Evolutionary conservation across 2,329 filamentous ascomycete genomes (phyloP).

Genomic region (Beauveria australis): DNA sequence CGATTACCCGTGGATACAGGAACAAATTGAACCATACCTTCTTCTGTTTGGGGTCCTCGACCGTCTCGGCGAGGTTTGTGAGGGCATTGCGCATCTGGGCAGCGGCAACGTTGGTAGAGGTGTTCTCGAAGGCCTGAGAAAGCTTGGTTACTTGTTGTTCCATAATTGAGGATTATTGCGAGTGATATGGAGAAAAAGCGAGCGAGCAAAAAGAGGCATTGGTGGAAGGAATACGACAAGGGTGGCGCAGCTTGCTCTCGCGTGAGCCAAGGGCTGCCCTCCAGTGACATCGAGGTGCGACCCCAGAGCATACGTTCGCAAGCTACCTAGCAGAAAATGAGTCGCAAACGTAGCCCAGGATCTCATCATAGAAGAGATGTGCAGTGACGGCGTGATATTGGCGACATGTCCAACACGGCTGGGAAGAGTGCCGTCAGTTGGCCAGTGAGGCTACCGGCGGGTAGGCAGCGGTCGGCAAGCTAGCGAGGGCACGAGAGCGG

Average conservation of each 20-base stretch:
- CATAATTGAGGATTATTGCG: background rate
- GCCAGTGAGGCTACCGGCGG: background rate
- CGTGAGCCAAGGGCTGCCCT: background rate
- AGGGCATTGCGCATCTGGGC: slow-evolving; percentile 98
- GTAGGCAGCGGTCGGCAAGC: background rate
- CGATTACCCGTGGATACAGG: background rate
- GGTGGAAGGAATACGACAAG: background rate
- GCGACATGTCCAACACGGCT: background rate
- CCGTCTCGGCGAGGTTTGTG: slow-evolving; percentile 84
- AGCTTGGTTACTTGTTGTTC: slow-evolving; percentile 19
- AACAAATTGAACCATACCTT: slow-evolving; percentile 52
- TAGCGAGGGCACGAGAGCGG: background rate
- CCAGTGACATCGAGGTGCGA: slow-evolving; percentile 5
- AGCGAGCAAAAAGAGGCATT: background rate
- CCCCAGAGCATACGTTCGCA: background rate
- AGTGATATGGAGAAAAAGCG: background rate
- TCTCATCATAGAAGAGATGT: background rate
- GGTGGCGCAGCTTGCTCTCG: slow-evolving; percentile 5
- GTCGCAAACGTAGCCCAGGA: background rate
- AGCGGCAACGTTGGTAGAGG: slow-evolving; percentile 93
- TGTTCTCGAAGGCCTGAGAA: slow-evolving; percentile 91
- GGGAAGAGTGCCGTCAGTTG: no score
- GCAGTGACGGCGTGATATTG: background rate
- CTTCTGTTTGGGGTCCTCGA: slow-evolving; percentile 71
- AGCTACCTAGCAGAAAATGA: background rate